phyloP scores from a whole-genome alignment of 495 filamentous ascomycete genomes.

The Tuber umbilicatum region DNA sequence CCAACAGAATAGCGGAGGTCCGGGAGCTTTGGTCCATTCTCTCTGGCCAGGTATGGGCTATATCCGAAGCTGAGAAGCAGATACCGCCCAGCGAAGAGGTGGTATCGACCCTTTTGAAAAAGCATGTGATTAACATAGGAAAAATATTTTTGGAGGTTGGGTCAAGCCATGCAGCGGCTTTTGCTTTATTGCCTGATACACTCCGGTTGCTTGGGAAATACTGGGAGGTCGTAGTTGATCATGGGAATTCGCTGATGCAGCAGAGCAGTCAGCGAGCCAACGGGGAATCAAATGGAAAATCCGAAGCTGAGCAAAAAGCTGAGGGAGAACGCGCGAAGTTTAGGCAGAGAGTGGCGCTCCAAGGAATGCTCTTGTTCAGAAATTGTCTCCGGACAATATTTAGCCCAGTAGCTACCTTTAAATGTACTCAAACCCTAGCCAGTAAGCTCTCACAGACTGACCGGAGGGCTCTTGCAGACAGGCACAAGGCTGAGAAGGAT shows the following conservation, averaged over 20 bases:
- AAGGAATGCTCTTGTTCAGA: constrained; percentile 74
- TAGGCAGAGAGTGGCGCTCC: constrained; percentile 68
- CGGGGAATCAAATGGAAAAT: constrained; percentile 46
- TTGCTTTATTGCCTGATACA: constrained; percentile 71
- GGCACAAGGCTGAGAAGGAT: constrained; percentile 49
- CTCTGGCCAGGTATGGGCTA: constrained; percentile 35
- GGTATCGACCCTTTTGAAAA: constrained; percentile 56
- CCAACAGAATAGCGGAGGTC: constrained; percentile 67
- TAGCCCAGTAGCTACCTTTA: constrained; percentile 70
- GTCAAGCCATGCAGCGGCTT: constrained; percentile 64
- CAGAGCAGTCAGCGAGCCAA: constrained; percentile 45
- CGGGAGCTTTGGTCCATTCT: constrained; percentile 61
- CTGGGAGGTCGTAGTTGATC: constrained; percentile 69
- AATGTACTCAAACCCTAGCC: constrained; percentile 44
- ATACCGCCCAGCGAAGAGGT: constrained; percentile 30
- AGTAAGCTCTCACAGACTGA: constrained; percentile 11
- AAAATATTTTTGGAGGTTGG: constrained; percentile 88
- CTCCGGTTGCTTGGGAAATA: constrained; percentile 68
- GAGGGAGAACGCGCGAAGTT: constrained; percentile 51
- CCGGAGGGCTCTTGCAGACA: constrained; percentile 43
- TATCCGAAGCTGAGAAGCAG: constrained; percentile 30
- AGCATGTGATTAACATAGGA: constrained; percentile 79
- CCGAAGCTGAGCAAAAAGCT: constrained; percentile 44
- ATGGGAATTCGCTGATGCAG: constrained; percentile 63
- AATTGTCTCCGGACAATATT: constrained; percentile 78